phyloP scores from a whole-genome alignment of 2,329 filamentous ascomycete species.

The Escovopsis weberi region DNA sequence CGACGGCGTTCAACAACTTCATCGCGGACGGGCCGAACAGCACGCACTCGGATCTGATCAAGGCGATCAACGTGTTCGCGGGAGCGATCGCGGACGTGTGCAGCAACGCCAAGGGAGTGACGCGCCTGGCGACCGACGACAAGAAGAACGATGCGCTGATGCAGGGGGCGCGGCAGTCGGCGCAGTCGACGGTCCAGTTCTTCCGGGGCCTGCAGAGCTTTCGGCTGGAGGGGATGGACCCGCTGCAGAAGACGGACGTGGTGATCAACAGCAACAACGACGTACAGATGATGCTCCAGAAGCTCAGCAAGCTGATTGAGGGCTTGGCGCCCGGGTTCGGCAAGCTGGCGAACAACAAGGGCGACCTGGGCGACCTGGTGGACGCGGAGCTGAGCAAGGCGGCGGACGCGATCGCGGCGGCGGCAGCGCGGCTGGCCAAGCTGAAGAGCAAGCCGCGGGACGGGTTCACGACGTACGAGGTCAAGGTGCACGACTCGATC shows the following conservation, averaged over 20 bases:
- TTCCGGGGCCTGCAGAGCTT: constrained; percentile 92
- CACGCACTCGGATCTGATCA: constrained; percentile 80
- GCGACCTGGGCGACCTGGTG: constrained; percentile 84
- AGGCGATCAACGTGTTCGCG: constrained; percentile 78
- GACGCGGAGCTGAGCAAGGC: constrained; percentile 86
- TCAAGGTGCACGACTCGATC: constrained; percentile 91
- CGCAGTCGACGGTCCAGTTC: constrained; percentile 79
- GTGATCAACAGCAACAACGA: constrained; percentile 97
- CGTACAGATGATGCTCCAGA: constrained; percentile 85
- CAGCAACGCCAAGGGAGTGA: constrained; percentile 91
- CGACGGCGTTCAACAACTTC: constrained; percentile 95
- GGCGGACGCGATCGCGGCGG: constrained; percentile 87
- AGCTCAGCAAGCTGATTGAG: constrained; percentile 85
- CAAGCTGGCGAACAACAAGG: constrained; percentile 64
- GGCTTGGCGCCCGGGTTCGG: constrained; percentile 76
- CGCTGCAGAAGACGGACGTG: constrained; percentile 86
- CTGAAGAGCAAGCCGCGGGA: constrained; percentile 94
- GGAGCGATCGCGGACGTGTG: constrained; percentile 87
- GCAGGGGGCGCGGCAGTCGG: constrained; percentile 69
- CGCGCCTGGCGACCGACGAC: constrained; percentile 83
- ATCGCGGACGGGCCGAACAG: constrained; percentile 92
- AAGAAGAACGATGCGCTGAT: constrained; percentile 83
- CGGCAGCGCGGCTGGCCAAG: constrained; percentile 76
- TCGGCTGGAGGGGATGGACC: constrained; percentile 78
- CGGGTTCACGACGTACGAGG: constrained; percentile 87